A percentile compares a stretch with the other conserved stretches of the same genome.
These are phyloP conservation scores for Chytriomyces hyalinus DNA, from an alignment of 192 early-diverging fungal genomes.

Conservation along the genomic window DNA sequence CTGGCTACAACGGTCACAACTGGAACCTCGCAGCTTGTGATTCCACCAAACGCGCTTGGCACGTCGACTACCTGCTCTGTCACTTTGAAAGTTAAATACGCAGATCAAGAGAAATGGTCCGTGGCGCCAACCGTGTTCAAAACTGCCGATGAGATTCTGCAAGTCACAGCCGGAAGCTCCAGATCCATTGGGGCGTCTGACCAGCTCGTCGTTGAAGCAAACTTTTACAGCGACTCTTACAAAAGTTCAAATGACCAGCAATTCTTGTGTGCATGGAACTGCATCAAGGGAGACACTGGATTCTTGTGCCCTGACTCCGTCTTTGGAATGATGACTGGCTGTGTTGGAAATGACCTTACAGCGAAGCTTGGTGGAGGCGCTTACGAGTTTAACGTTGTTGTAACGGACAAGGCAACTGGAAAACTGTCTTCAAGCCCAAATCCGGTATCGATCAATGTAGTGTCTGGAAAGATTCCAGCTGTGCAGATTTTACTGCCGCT, in stretches of 20 bases:
- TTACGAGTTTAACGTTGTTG: conserved; percentile 23
- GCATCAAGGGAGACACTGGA: conserved; percentile 19
- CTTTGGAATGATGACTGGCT: conserved; percentile 2
- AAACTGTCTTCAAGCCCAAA: not conserved
- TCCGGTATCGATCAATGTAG: conserved; percentile 4
- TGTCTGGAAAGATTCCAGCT: conserved; percentile 1
- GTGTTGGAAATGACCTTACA: conserved; percentile 18
- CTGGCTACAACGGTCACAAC: not conserved
- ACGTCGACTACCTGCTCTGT: conserved; percentile 25
- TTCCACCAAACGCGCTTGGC: conserved; percentile 15
- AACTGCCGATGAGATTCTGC: conserved; percentile 24
- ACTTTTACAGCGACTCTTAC: conserved; percentile 12
- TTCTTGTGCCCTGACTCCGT: conserved; percentile 15
- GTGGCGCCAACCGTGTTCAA: conserved; percentile 7
- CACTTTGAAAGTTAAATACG: conserved; percentile 21
- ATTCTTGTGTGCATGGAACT: conserved; percentile 28
- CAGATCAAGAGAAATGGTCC: conserved; percentile 7
- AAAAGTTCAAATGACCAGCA: not conserved
- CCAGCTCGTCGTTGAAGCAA: conserved; percentile 16
- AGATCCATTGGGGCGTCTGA: conserved; percentile 16
- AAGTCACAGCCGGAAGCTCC: conserved; percentile 33
- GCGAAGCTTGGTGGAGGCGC: not conserved
- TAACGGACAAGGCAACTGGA: conserved; percentile 10
- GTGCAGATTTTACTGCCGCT: conserved; percentile 11
- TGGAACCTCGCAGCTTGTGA: conserved; percentile 11